Base-by-base conservation (phyloP, 768 basidiomycete species). In the Tricholoma furcatifolium region DNA sequence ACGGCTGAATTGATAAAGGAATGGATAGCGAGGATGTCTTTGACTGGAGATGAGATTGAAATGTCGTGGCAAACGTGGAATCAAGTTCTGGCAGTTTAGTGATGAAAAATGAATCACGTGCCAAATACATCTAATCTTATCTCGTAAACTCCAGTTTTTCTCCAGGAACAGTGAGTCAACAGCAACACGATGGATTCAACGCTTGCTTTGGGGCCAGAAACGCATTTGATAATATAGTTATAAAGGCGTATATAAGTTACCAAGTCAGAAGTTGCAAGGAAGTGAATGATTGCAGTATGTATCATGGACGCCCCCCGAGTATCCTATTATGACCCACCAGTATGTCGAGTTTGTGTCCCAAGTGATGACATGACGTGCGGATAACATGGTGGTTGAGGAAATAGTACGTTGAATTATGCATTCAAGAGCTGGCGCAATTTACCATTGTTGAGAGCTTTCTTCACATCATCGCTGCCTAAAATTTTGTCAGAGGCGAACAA, bases 381-480 rank as follows among this genome's bases (percentile, higher is more conserved):
- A 4, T 7, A 7, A 36, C 15, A 12, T 55, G 49, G 50, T 47
- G 49, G 41, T 21, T 12, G 24, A 38, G 20, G 10, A 17, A 58
- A 48, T n/a, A n/a, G n/a, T n/a, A 39, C 21, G 43, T 32, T 32
- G 17, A 30, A 65, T 72, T 63, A 73, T 65, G 60, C 68, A 54
- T 61, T 60, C 40, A 72, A 49, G 23, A 73, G 62, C 32, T 49
- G 32, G 8, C 55, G 40, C 14, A 77, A 62, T 42, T 64, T 58
- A 12, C 74, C 74, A 0, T 36, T 21, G 54, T 64, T 66, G 55
- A 65, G 64, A 1, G 69, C 62, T 4, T 65, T 68, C 2, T 63
- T 51, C 6, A 72, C 67, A 50, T 68, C 67, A 51, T 78, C 77
- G 45, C 61, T 70, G 4, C 78, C 78, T 79, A 38, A 1, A 51